Percentiles rank a stretch among this genome's conserved stretches.
Evolutionary conservation across 1,284 basidiomycete genomes (phyloP).

Genomic region (Trametes hirsuta): DNA sequence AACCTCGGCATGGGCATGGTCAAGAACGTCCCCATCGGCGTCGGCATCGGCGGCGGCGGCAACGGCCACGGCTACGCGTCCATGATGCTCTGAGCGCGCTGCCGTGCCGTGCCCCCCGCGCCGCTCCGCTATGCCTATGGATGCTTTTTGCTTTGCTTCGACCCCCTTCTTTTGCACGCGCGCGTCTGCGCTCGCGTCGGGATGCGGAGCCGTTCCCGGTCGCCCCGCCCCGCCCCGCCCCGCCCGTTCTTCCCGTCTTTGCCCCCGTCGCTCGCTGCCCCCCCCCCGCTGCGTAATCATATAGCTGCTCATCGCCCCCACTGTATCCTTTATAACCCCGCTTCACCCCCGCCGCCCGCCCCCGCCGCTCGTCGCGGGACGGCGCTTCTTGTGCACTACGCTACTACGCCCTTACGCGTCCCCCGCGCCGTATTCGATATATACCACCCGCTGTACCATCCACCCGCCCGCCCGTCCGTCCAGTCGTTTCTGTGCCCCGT

Average conservation of each 20-base stretch:
- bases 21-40: constrained; percentile 40
- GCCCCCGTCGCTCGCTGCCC: neutral
- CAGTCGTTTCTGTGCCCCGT: constrained; percentile 11
- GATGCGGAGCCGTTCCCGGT: neutral
- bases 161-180: no score
- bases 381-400: constrained; percentile 17
- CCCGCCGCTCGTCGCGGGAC: constrained; percentile 2
- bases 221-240: neutral
- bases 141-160: neutral
- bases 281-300: neutral
- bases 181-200: no score
- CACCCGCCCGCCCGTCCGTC: neutral
- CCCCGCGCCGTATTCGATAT: constrained; percentile 18
- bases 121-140: constrained; percentile 11
- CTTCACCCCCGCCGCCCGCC: constrained; percentile 1
- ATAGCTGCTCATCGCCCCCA: constrained; percentile 17
- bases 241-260: neutral
- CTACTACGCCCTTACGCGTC: constrained; percentile 10
- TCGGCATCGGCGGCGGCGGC: constrained; percentile 41
- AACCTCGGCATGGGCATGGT: constrained; percentile 36
- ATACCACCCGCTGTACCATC: constrained; percentile 5
- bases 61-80: constrained; percentile 43
- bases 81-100: constrained; percentile 41
- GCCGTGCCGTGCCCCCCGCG: neutral
- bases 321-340: constrained; percentile 5